Evolutionary conservation across 2,329 filamentous ascomycete species (phyloP).

Genomic region (Bipolaris oryzae): DNA sequence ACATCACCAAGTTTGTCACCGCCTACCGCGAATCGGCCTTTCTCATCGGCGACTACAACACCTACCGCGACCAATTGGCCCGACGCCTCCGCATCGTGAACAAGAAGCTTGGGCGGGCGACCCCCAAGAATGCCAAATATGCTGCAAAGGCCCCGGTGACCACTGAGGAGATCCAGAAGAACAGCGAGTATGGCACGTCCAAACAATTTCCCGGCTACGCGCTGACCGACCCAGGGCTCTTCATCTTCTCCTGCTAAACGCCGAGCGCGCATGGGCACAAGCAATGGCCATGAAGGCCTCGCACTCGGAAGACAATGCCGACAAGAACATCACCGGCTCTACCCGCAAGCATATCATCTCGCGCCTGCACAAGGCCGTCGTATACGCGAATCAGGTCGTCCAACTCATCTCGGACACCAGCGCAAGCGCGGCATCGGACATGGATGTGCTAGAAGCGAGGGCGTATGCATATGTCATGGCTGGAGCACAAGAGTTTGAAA

Average conservation of each 20-base stretch:
- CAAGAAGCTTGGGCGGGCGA: slow-evolving; percentile 83
- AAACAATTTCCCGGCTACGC: background rate
- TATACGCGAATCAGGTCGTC: slow-evolving; percentile 71
- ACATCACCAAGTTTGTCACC: slow-evolving; percentile 85
- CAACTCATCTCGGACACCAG: slow-evolving; percentile 67
- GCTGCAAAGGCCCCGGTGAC: slow-evolving; percentile 72
- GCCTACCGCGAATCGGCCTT: slow-evolving; percentile 81
- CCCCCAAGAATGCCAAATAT: slow-evolving; percentile 86
- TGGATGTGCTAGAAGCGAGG: slow-evolving; percentile 80
- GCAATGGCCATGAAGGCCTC: slow-evolving; percentile 92
- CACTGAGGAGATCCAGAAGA: slow-evolving; percentile 73
- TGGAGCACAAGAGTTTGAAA: slow-evolving; percentile 84
- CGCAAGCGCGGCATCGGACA: slow-evolving; percentile 68
- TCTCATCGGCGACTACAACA: slow-evolving; percentile 84
- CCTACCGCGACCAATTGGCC: slow-evolving; percentile 79
- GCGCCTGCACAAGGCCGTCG: slow-evolving; percentile 78
- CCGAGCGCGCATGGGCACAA: slow-evolving; percentile 93
- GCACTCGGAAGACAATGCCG: slow-evolving; percentile 74
- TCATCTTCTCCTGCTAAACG: slow-evolving; percentile 75
- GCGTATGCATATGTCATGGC: slow-evolving; percentile 80
- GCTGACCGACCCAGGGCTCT: slow-evolving; percentile 31
- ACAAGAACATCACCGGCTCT: slow-evolving; percentile 76
- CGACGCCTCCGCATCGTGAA: slow-evolving; percentile 82
- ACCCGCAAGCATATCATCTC: slow-evolving; percentile 89
- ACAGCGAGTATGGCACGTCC: slow-evolving; percentile 69